Evolutionary conservation across 345 rosid genomes (phyloP).

Genomic region (Clarkia xantiana): DNA sequence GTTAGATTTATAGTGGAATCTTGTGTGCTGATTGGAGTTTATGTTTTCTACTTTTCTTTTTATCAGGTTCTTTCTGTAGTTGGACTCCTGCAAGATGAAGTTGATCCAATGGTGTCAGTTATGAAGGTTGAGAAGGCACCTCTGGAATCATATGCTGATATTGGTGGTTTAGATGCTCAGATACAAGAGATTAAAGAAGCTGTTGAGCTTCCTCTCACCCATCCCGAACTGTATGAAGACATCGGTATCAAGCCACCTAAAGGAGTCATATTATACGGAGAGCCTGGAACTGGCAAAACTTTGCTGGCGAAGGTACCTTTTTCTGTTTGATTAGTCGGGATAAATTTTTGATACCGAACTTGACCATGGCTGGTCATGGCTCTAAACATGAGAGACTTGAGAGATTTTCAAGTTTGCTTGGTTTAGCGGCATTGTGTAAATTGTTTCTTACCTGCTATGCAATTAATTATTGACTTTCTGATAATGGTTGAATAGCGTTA

Average conservation of each 20-base stretch:
- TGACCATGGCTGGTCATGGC: too few relatives aligned
- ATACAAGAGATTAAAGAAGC: conserved; percentile 99
- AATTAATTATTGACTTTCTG: too few relatives aligned
- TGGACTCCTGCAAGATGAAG: conserved; percentile 95
- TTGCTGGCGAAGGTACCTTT: conserved; percentile 77
- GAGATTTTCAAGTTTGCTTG: too few relatives aligned
- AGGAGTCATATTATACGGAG: conserved; percentile 97
- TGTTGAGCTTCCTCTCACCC: conserved; percentile 95
- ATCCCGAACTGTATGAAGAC: conserved; percentile 96
- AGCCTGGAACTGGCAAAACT: conserved; percentile 99
- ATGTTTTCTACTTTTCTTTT: neutral
- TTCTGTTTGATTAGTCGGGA: neutral
- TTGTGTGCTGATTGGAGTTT: neutral
- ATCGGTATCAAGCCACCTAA: conserved; percentile 98
- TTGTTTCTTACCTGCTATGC: too few relatives aligned
- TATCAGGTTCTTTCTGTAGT: conserved; percentile 82
- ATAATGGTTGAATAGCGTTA: too few relatives aligned
- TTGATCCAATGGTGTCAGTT: conserved; percentile 98
- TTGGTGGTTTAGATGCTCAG: conserved; percentile 98
- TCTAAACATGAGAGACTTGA: too few relatives aligned
- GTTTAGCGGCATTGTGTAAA: too few relatives aligned
- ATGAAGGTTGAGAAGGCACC: conserved; percentile 99
- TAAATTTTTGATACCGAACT: neutral
- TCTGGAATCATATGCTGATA: conserved; percentile 90
- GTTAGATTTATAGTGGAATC: too few relatives aligned